Base-by-base conservation (phyloP, 169 alveolate species). In the Babesia divergens region DNA sequence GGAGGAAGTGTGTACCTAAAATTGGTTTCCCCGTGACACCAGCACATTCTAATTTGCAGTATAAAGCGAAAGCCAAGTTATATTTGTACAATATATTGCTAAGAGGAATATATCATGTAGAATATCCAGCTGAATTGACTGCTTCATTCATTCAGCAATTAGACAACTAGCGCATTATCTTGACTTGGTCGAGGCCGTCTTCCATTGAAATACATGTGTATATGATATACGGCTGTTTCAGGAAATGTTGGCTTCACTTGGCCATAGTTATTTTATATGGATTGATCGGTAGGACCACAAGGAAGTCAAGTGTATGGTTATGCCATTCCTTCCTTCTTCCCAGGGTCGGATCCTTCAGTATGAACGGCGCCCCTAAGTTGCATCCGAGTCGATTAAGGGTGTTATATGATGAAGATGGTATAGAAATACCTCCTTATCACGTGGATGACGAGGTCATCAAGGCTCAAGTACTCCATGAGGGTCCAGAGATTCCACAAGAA, bases 401-500 rank as follows among this genome's bases (percentile, higher is more conserved):
- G 16, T 13, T 50, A 16, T 50, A 50, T 6, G 68, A 59, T 40
- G 82, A 26, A 26, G 56, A 14, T 28, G 81, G 71, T 14, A 7
- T 18, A 2, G 75, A 56, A 16, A 76, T 79, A 0, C 87, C 87
- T n/a, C 79, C 60, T 13, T 79, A 34, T 26, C 47, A 79, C 47
- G 43, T 11, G 24, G 69, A 66, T 32, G 66, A 55, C 0, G 74
- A 56, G 29, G 56, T 28, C 35, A 44, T 79, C 9, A 32, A 58
- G 68, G 34, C 20, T 2, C 87, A 79, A 32, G 66, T 79, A 34
- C 53, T 59, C 18, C 76, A 66, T 37, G 37, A 79, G 40, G 87
- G 87, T 22, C 87, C 87, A 18, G 71, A 79, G 49, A 66, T 68
- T 29, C 87, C 87, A 0, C 79, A 38, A 14, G 72, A 40, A 3